These are phyloP conservation scores for Scutellaria minor DNA, from an alignment of 257 asterid genomes.

Conservation along the genomic window DNA sequence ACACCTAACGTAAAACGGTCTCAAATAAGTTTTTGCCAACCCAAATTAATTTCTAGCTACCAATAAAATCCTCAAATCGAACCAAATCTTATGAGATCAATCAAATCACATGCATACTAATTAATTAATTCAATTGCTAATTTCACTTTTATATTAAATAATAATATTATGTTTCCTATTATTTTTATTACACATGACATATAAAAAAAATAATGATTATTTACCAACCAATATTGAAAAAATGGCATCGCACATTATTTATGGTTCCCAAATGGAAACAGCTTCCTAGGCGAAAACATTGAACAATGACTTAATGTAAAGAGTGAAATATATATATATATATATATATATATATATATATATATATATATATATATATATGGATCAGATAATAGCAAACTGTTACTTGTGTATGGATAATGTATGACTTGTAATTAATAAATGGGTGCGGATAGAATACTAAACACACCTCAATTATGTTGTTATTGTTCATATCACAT, in stretches of 20 bases:
- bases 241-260: neutral
- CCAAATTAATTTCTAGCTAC: too few species aligned
- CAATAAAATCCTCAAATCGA: too few species aligned
- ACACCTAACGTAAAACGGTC: too few species aligned
- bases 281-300: slow-evolving; percentile 51
- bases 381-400: slow-evolving; percentile 7
- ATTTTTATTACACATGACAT: too few species aligned
- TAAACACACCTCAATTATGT: too few species aligned
- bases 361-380: neutral
- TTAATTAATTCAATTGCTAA: too few species aligned
- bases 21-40: too few species aligned
- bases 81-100: too few species aligned
- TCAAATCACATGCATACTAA: too few species aligned
- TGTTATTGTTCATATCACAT: too few species aligned
- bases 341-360: neutral
- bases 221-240: neutral
- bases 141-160: too few species aligned
- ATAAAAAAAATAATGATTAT: too few species aligned
- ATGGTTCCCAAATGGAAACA: slow-evolving; percentile 49
- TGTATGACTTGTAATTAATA: neutral
- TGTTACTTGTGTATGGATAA: neutral
- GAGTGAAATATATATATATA: neutral
- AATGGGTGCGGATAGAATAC: neutral
- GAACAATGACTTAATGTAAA: neutral
- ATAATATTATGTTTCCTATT: neutral